These are phyloP conservation scores for Pyricularia sp. DNA, from an alignment of 2,329 filamentous ascomycete species.

Conservation along the genomic window DNA sequence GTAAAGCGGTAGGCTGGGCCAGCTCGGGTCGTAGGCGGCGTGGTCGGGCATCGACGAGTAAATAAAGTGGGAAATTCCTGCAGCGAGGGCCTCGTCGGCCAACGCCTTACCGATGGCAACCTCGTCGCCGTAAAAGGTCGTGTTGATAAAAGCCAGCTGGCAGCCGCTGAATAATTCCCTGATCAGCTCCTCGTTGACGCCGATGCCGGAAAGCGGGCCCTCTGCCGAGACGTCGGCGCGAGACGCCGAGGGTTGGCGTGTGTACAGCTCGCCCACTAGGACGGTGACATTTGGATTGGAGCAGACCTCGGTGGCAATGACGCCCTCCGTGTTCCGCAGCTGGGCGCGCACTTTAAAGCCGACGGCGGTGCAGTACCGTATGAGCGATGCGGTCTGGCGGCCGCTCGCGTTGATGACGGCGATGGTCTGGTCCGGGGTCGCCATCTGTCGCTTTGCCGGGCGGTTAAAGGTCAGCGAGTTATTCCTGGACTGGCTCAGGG, in stretches of 20 bases:
- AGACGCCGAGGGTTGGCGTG: slow-evolving; percentile 39
- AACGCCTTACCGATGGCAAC: slow-evolving; percentile 79
- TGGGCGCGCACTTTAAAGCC: slow-evolving; percentile 92
- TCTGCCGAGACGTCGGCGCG: slow-evolving; percentile 55
- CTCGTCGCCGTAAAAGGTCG: slow-evolving; percentile 94
- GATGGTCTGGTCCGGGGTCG: slow-evolving; percentile 64
- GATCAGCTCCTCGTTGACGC: slow-evolving; percentile 66
- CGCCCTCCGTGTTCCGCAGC: slow-evolving; percentile 74
- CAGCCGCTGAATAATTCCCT: slow-evolving; percentile 72
- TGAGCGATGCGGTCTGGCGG: slow-evolving; percentile 89
- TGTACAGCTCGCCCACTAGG: slow-evolving; percentile 55
- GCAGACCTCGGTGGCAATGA: slow-evolving; percentile 80
- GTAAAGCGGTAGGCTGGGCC: slow-evolving; percentile 86
- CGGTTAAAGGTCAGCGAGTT: slow-evolving; percentile 51
- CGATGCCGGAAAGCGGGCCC: slow-evolving; percentile 51
- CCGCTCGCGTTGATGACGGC: slow-evolving; percentile 94
- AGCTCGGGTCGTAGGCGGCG: slow-evolving; percentile 62
- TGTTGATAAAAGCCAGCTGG: slow-evolving; percentile 94
- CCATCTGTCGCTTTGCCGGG: slow-evolving; percentile 49
- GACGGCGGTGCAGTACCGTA: slow-evolving; percentile 86
- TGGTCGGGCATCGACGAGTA: slow-evolving; percentile 98
- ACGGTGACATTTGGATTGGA: slow-evolving; percentile 65
- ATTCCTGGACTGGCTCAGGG: slow-evolving; percentile 42
- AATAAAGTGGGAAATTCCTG: slow-evolving; percentile 80
- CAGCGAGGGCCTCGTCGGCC: slow-evolving; percentile 79